These are phyloP conservation scores for Hansenula lynferdii DNA, from an alignment of 1,139 yeast species.

Conservation along the genomic window DNA sequence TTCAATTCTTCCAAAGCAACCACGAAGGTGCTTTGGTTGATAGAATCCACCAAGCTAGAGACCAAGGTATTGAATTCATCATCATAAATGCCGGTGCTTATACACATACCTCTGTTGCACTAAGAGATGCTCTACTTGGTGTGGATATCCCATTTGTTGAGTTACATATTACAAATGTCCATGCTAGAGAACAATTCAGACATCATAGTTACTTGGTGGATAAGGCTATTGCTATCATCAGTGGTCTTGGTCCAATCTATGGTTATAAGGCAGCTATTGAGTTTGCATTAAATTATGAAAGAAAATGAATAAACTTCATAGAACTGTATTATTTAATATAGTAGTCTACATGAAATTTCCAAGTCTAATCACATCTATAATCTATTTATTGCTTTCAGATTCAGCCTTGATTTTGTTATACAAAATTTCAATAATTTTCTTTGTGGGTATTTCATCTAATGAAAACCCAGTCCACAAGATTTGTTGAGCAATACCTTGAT, in stretches of 20 bases:
- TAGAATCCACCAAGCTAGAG: constrained; percentile 40
- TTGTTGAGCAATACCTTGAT: constrained; percentile 21
- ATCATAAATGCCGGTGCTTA: constrained; percentile 49
- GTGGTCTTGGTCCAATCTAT: constrained; percentile 41
- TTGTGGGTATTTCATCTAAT: constrained; percentile 14
- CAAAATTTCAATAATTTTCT: constrained; percentile 6
- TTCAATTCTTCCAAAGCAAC: constrained; percentile 32
- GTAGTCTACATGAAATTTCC: no score
- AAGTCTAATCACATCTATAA: no score
- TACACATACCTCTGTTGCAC: constrained; percentile 46
- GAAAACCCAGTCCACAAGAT: constrained; percentile 19
- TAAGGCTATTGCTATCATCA: constrained; percentile 42
- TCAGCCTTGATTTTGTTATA: constrained; percentile 2
- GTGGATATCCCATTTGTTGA: constrained; percentile 46
- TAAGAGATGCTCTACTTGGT: constrained; percentile 44
- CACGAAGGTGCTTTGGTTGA: constrained; percentile 46
- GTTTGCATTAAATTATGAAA: constrained; percentile 36
- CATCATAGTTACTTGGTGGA: constrained; percentile 44
- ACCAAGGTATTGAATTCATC: constrained; percentile 28
- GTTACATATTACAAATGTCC: constrained; percentile 45
- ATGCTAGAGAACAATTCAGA: constrained; percentile 46
- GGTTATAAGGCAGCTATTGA: constrained; percentile 46
- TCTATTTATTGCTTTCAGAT: not conserved
- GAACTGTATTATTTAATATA: no score
- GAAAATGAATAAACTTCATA: no score